Base-by-base conservation (phyloP, 345 rosid genomes). In the Rhizophora apiculata region DNA sequence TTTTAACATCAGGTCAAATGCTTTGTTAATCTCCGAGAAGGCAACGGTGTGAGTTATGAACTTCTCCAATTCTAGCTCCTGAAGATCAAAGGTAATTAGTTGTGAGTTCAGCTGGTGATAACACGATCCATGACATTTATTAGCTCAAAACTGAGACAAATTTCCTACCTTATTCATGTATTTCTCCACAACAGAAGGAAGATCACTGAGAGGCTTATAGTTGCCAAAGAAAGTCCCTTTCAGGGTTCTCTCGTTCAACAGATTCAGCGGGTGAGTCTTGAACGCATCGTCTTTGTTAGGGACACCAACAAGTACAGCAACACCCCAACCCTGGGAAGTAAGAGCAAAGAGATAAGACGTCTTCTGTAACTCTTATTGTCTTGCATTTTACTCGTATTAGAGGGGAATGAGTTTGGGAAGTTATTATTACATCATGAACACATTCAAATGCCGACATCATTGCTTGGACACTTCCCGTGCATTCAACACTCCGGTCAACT, bases 141-240 rank as follows among this genome's bases (percentile, higher is more conserved):
- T 61, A 1, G 7, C 3, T 1, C 18, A 8, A 20, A 5, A 52
- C 5, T 13, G 4, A 20, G 6, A 19, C 0, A 15, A 6, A 1
- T 6, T 37, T 24, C 24, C 1, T 31, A 81, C 87, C 81, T 86
- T 82, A 51, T 75, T 84, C 84, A 84, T 84, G 73, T 84, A 86
- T 68, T 75, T 82, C 69, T 82, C 85, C 20, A 82, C 84, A 8
- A 84, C 78, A 4, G 53, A 61, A 31, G 90, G 85, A 68, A 86
- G 76, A 70, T 82, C 83, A 22, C 80, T 77, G 22, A 81, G 80
- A 1, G 90, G 83, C 68, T 82, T 86, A 84, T 79, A 82, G 81
- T 86, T 82, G 53, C 91, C 87, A 19, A 74, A 84, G 85, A 87
- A 82, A 13, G 91, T 83, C 11, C 87, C 91, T 59, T 78, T 85